phyloP scores from a whole-genome alignment of 306 rosid species.

The Alnus rubra region DNA sequence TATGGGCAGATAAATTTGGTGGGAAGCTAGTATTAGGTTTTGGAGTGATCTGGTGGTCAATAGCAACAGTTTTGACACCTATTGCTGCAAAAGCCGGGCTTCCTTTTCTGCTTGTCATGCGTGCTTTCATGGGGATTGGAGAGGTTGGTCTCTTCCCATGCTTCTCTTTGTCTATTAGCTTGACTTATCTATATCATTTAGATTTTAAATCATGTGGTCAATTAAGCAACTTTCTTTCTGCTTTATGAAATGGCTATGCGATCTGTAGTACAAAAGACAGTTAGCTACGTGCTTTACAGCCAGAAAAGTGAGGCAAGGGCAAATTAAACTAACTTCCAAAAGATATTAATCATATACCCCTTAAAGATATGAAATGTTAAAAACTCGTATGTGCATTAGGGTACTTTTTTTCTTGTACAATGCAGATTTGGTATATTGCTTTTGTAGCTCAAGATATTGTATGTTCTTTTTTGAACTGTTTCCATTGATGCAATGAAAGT shows the following conservation, averaged over 20 bases:
- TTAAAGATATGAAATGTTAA: background rate
- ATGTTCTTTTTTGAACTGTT: background rate
- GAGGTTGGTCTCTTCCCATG: conserved; percentile 68
- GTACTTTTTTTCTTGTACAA: background rate
- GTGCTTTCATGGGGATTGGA: conserved; percentile 94
- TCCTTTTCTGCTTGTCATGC: conserved; percentile 80
- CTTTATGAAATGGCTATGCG: conserved; percentile 11
- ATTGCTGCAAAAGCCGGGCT: conserved; percentile 88
- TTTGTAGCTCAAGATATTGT: background rate
- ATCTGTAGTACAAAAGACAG: conserved; percentile 13
- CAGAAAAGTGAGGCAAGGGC: conserved; percentile 11
- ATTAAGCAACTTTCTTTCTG: conserved; percentile 8
- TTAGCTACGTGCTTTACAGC: conserved; percentile 4
- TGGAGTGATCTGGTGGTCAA: conserved; percentile 97
- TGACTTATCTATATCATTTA: background rate
- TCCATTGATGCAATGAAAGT: background rate
- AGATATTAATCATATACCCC: background rate
- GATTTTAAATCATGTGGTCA: conserved; percentile 3
- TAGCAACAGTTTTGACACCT: conserved; percentile 87
- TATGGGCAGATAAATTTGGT: conserved; percentile 98
- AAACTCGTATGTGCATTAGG: background rate
- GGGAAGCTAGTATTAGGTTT: conserved; percentile 91
- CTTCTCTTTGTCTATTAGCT: conserved; percentile 17
- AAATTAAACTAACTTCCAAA: conserved; percentile 8
- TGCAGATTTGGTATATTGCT: background rate